Evolutionary conservation across 78 protist species (phyloP).

Genomic region (Thecamonas trahens): DNA sequence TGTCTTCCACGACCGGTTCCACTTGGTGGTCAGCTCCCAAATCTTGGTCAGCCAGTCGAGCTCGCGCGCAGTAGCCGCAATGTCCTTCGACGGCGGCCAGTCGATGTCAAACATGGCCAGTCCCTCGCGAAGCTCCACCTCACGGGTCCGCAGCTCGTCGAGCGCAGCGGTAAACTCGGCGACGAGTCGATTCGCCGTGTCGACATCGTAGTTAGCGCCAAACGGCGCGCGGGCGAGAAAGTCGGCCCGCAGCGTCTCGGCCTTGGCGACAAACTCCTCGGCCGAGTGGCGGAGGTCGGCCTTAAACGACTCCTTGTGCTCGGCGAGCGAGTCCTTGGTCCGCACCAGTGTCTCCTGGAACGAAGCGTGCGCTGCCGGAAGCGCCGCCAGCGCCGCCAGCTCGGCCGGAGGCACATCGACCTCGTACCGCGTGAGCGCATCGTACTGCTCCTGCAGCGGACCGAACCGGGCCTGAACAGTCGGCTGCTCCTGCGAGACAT

Average conservation of each 20-base stretch:
- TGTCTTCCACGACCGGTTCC: conserved; percentile 8
- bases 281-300: conserved; percentile 6
- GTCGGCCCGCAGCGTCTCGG: conserved; percentile 6
- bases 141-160: neutral
- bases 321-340: conserved; percentile 3
- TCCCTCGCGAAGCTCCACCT: conserved; percentile 28
- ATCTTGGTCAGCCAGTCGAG: conserved; percentile 30
- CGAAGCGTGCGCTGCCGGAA: neutral
- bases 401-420: conserved; percentile 21
- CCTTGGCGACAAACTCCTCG: conserved; percentile 9
- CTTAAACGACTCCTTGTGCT: conserved; percentile 30
- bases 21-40: conserved; percentile 50
- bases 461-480: conserved; percentile 35
- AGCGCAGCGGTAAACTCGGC: conserved; percentile 10
- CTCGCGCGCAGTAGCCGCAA: conserved; percentile 13
- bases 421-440: conserved; percentile 27
- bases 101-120: conserved; percentile 48
- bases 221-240: conserved; percentile 39
- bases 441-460: conserved; percentile 44
- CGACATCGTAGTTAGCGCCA: neutral
- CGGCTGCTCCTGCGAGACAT: neutral
- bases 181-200: conserved; percentile 11
- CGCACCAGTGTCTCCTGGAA: conserved; percentile 12
- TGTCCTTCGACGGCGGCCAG: conserved; percentile 17
- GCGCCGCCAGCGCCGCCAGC: neutral